Percentiles rank a stretch among this genome's conserved stretches.
Conservation (phyloP, 495 filamentous ascomycete species). For the Penicillium angulare region DNA sequence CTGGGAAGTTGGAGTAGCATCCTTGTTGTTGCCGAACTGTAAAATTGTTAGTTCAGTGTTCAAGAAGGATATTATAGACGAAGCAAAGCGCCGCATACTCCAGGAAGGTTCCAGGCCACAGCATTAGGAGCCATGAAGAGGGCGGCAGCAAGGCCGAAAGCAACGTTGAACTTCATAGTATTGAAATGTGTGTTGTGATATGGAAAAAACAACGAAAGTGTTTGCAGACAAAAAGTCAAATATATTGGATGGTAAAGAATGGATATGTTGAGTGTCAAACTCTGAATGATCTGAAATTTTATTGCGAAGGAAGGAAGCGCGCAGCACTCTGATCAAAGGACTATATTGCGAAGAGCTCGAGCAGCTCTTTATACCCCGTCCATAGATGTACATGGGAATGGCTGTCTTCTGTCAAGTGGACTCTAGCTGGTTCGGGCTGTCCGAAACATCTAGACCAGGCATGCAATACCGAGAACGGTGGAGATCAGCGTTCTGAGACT, state of each 20-base stretch:
- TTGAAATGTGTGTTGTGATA: slow-evolving; percentile 10
- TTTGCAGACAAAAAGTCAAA: neutral
- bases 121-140: slow-evolving; percentile 24
- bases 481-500: slow-evolving; percentile 11
- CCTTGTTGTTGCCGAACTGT: slow-evolving; percentile 4
- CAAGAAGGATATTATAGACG: neutral
- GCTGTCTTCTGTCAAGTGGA: neutral
- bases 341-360: neutral
- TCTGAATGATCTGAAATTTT: slow-evolving; percentile 15
- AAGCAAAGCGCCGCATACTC: neutral
- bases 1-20: slow-evolving; percentile 11
- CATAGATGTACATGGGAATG: neutral
- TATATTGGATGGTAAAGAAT: slow-evolving; percentile 12
- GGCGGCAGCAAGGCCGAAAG: slow-evolving; percentile 27
- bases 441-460: slow-evolving; percentile 11
- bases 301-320: slow-evolving; percentile 25
- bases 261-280: slow-evolving; percentile 16
- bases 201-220: slow-evolving; percentile 1
- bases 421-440: slow-evolving; percentile 4
- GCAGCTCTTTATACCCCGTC: slow-evolving; percentile 16
- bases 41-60: neutral
- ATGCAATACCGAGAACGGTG: slow-evolving; percentile 4
- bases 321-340: slow-evolving; percentile 25
- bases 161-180: slow-evolving; percentile 36
- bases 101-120: slow-evolving; percentile 16